phyloP scores from a whole-genome alignment of 2,329 filamentous ascomycete genomes.

The Monosporascus sp. region DNA sequence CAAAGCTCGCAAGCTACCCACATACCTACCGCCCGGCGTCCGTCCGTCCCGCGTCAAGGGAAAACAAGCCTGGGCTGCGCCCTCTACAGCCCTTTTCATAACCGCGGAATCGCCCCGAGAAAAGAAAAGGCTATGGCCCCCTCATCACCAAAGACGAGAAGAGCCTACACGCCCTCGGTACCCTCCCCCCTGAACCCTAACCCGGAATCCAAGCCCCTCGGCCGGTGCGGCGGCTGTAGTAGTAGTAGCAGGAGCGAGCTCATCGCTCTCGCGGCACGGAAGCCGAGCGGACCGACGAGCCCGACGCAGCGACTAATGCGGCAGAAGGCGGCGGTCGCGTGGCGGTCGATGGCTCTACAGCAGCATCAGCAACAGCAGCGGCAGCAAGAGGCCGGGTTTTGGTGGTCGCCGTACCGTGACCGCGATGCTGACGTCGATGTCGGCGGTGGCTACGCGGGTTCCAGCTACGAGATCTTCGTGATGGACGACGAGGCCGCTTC shows the following conservation, averaged over 20 bases:
- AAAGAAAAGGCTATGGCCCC: neutral
- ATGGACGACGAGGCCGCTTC: too few relatives aligned
- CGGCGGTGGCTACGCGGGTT: neutral
- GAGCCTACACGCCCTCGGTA: neutral
- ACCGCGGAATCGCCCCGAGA: too few relatives aligned
- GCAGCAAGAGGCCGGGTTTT: neutral
- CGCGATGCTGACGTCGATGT: neutral
- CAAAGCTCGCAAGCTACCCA: neutral
- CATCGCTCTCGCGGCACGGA: constrained; percentile 3
- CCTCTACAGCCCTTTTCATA: too few relatives aligned
- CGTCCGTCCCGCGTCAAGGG: too few relatives aligned
- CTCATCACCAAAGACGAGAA: neutral
- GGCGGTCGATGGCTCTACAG: constrained; percentile 29
- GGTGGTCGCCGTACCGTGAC: neutral
- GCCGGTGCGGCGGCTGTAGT: neutral
- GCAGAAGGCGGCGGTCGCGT: constrained; percentile 36
- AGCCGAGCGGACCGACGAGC: constrained; percentile 23
- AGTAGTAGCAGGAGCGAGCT: neutral
- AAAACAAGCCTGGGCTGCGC: too few relatives aligned
- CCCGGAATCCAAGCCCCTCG: neutral
- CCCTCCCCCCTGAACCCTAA: neutral
- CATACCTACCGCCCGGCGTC: neutral
- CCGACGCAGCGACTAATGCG: constrained; percentile 36
- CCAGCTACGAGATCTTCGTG: too few relatives aligned
- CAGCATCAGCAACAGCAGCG: constrained; percentile 1